These are phyloP conservation scores for Paspalum vaginatum DNA, from an alignment of 176 grass and related monocot genomes.

Conservation along the genomic window DNA sequence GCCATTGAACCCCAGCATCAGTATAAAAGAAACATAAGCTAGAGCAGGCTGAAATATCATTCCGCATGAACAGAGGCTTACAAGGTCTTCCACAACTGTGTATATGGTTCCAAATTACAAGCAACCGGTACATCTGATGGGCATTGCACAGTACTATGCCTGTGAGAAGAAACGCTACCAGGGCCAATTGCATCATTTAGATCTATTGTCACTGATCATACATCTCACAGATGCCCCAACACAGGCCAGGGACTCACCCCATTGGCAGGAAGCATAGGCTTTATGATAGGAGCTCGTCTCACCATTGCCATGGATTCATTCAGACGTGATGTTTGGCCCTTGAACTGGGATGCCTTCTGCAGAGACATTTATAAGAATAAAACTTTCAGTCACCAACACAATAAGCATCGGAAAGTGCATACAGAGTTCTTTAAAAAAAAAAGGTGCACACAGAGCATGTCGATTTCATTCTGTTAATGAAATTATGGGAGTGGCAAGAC, in stretches of 20 bases:
- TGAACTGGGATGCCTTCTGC: slow-evolving; percentile 82
- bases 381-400: neutral
- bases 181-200: slow-evolving; percentile 31
- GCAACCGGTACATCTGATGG: slow-evolving; percentile 16
- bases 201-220: slow-evolving; percentile 27
- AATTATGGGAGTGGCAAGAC: neutral
- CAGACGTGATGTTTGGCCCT: slow-evolving; percentile 60
- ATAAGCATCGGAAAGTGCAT: neutral
- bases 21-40: slow-evolving; percentile 31
- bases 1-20: too few relatives aligned
- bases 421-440: too few relatives aligned
- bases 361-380: slow-evolving; percentile 17
- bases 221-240: slow-evolving; percentile 59
- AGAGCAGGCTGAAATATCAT: slow-evolving; percentile 19
- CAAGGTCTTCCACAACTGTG: slow-evolving; percentile 29
- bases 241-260: slow-evolving; percentile 78
- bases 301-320: slow-evolving; percentile 67
- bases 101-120: slow-evolving; percentile 27
- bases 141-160: slow-evolving; percentile 5
- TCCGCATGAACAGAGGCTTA: neutral
- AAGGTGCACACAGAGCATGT: too few relatives aligned
- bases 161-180: slow-evolving; percentile 3
- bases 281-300: slow-evolving; percentile 57
- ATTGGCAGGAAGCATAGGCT: slow-evolving; percentile 57
- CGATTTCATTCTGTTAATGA: neutral